Evolutionary conservation across 345 rosid species (phyloP), one percentile per base, ranked within the genome.

Genomic region (Cardamine occulta): DNA sequence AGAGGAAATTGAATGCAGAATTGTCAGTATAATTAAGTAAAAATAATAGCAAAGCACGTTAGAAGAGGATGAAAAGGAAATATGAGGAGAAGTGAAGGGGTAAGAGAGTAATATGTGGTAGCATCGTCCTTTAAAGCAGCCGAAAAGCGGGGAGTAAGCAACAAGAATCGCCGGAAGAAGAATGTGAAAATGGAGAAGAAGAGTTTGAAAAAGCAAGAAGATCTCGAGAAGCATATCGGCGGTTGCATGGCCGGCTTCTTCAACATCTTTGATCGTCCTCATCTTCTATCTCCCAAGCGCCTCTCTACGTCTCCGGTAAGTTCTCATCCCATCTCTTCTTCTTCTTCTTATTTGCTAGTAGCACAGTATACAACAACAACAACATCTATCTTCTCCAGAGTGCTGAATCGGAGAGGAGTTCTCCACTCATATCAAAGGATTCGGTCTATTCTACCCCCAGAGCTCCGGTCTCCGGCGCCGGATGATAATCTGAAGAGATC

Each of bases 161-260:
- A 9, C 5, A 63, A 17, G 56, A 55, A 37, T 55, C 61, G 61
- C 37, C 61, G 61, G 37, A 65, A 29, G 44, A 31, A 19, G 56
- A 68, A 79, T 75, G 80, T 74, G 76, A 81, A 64, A 75, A 59
- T 76, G 58, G 66, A 73, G 72, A 65, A 71, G 4, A 48, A 1
- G 49, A 7, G 24, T 76, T 55, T 57, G 72, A 56, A 49, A 39
- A 31, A 76, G 51, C 15, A 63, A 52, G 13, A 58, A 18, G 57
- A 44, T 37, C 24, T 35, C 5, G 93, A 89, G 82, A 88, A 85
- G 71, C 87, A 86, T 62, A 79, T 87, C 26, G 85, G 88, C 65
- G 99, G 99, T 0, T 95, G 99, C 91, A 90, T 95, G 97, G 82
- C 98, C 56, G 99, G 98, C 35, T 90, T 95, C 86, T 83, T 92